Percentiles rank a stretch among this genome's conserved stretches.
These are phyloP conservation scores for Exophiala sp. DNA, from an alignment of 2,329 filamentous ascomycete species.

Conservation along the genomic window DNA sequence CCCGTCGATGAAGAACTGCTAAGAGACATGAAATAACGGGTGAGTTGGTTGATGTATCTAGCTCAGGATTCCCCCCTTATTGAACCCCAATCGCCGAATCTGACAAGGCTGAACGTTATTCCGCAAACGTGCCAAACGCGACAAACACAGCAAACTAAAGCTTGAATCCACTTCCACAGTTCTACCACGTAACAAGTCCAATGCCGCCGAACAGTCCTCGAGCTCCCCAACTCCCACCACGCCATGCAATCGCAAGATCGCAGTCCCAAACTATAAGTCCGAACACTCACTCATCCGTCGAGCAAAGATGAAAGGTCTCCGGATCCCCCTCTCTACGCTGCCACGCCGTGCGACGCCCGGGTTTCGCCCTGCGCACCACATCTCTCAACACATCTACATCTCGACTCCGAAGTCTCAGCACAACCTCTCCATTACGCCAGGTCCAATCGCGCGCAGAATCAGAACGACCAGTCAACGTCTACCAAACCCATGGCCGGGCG, in stretches of 20 bases:
- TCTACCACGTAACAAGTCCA: neutral
- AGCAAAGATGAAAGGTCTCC: no score
- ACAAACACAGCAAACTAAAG: neutral
- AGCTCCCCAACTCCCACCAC: neutral
- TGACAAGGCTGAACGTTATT: no score
- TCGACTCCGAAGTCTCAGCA: neutral
- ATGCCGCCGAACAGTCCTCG: neutral
- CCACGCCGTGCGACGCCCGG: neutral
- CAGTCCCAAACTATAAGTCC: no score
- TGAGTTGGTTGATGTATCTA: no score
- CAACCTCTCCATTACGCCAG: neutral
- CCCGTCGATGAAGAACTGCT: no score
- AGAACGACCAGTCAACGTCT: constrained; percentile 24
- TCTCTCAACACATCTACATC: neutral
- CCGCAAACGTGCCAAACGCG: neutral
- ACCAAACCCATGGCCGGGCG: constrained; percentile 33
- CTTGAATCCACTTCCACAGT: neutral
- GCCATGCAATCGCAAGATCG: neutral
- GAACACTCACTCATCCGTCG: no score
- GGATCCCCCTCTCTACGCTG: neutral
- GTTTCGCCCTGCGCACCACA: neutral
- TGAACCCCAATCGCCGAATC: no score
- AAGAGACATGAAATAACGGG: no score
- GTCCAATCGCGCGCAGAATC: neutral
- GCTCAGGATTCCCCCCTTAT: no score